Percentiles rank a stretch among this genome's conserved stretches.
phyloP scores from a whole-genome alignment of 176 grass and related monocot species.

The Zoysia pacifica region DNA sequence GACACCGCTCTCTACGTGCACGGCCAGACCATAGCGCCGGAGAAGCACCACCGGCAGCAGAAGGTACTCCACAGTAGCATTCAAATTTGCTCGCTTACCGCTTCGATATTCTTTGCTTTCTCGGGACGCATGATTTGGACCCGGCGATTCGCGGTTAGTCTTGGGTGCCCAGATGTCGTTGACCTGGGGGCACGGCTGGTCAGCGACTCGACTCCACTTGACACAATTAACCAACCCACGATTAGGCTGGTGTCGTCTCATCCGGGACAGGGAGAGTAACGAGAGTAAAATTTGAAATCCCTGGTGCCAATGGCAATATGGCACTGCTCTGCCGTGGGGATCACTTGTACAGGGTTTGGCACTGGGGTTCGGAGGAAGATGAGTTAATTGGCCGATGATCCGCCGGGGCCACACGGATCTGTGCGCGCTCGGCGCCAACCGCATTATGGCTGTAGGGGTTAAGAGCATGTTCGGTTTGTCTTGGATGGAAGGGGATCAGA shows the following conservation, averaged over 20 bases:
- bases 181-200: slow-evolving; percentile 36
- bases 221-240: slow-evolving; percentile 21
- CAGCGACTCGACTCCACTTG: slow-evolving; percentile 29
- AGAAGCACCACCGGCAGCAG: slow-evolving; percentile 36
- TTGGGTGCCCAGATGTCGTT: slow-evolving; percentile 49
- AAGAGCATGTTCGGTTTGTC: not conserved
- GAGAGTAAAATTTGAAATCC: slow-evolving; percentile 44
- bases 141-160: slow-evolving; percentile 1
- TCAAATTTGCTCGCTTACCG: slow-evolving; percentile 45
- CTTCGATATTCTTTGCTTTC: slow-evolving; percentile 36
- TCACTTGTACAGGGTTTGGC: slow-evolving; percentile 48
- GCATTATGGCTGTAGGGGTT: not conserved
- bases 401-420: slow-evolving; percentile 43
- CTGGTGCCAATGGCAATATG: not conserved
- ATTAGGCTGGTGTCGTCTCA: slow-evolving; percentile 38
- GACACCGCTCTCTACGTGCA: slow-evolving; percentile 14
- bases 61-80: slow-evolving; percentile 29
- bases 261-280: not conserved
- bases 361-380: slow-evolving; percentile 31
- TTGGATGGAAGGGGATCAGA: too few relatives aligned
- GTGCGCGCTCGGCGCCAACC: slow-evolving; percentile 5
- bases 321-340: slow-evolving; percentile 40
- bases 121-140: slow-evolving; percentile 27
- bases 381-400: slow-evolving; percentile 47
- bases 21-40: slow-evolving; percentile 30